Conservation (phyloP, 257 asterid genomes). For the Solanum bukasovii region DNA sequence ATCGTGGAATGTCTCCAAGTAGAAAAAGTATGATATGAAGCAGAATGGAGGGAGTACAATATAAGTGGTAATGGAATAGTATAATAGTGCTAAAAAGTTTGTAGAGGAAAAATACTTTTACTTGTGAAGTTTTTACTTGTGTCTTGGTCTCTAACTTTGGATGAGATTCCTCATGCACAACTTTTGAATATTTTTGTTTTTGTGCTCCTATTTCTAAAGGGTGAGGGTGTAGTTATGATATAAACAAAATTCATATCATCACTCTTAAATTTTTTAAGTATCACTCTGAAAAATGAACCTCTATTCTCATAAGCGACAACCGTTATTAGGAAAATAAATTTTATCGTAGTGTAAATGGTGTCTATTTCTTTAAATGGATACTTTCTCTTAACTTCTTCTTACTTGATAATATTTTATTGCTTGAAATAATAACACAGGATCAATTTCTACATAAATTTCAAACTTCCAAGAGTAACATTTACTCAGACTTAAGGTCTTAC, state of each 20-base stretch:
- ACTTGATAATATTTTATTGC: not conserved
- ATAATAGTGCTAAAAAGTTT: not conserved
- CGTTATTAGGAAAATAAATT: not conserved
- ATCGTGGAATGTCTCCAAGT: not conserved
- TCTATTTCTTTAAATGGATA: not conserved
- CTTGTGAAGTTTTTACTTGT: not conserved
- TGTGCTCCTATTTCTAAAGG: not conserved
- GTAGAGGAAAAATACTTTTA: not conserved
- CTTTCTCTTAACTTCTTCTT: not conserved
- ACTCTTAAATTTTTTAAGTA: not conserved
- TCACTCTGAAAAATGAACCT: not conserved
- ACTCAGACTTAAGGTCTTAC: not conserved
- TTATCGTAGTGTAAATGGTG: not conserved
- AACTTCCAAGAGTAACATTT: not conserved
- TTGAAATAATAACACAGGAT: not conserved
- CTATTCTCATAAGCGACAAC: not conserved
- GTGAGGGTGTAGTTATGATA: not conserved
- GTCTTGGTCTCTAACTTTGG: not conserved
- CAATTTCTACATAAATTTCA: not conserved
- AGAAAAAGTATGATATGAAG: not conserved
- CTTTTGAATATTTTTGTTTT: not conserved
- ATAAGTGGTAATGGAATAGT: not conserved
- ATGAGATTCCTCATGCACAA: not conserved
- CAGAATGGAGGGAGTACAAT: not conserved
- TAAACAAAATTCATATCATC: not conserved